Conservation (phyloP, 1,284 basidiomycete genomes). For the Tilletia setariae region DNA sequence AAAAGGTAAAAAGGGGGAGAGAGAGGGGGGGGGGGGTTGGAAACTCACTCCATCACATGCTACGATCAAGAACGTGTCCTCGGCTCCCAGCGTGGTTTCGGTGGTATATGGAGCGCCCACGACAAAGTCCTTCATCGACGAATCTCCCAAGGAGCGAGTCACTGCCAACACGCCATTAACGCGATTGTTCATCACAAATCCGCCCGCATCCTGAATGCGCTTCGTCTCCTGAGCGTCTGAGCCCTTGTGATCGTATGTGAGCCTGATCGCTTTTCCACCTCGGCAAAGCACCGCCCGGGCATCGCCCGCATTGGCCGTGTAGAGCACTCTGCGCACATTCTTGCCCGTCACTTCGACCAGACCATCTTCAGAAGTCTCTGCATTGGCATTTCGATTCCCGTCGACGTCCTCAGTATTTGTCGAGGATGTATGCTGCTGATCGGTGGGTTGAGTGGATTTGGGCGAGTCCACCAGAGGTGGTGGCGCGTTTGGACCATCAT, state of each 20-base stretch:
- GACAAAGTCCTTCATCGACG: constrained; percentile 99
- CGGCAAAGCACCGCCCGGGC: constrained; percentile 85
- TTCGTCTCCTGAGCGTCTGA: constrained; percentile 95
- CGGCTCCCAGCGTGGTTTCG: constrained; percentile 81
- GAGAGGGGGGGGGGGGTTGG: too few relatives aligned
- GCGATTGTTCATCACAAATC: constrained; percentile 96
- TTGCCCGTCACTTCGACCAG: constrained; percentile 18
- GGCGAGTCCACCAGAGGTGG: too few relatives aligned
- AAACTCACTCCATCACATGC: constrained; percentile 91
- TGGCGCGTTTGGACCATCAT: too few relatives aligned
- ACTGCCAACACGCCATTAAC: constrained; percentile 95
- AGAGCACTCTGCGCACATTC: constrained; percentile 70
- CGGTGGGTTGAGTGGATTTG: too few relatives aligned
- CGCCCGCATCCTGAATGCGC: constrained; percentile 93
- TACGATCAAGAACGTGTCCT: constrained; percentile 91
- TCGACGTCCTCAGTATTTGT: too few relatives aligned
- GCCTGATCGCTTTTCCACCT: constrained; percentile 78
- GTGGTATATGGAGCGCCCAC: constrained; percentile 98
- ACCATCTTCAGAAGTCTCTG: constrained; percentile 17
- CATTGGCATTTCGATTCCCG: neutral
- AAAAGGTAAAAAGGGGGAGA: neutral
- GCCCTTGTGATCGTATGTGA: constrained; percentile 99
- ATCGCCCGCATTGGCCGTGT: constrained; percentile 94
- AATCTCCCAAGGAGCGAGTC: constrained; percentile 90
- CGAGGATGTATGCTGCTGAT: too few relatives aligned